Evolutionary conservation across 2,329 filamentous ascomycete species (phyloP), one percentile per base, ranked within the genome.

Genomic region (Phialophora verrucosa): DNA sequence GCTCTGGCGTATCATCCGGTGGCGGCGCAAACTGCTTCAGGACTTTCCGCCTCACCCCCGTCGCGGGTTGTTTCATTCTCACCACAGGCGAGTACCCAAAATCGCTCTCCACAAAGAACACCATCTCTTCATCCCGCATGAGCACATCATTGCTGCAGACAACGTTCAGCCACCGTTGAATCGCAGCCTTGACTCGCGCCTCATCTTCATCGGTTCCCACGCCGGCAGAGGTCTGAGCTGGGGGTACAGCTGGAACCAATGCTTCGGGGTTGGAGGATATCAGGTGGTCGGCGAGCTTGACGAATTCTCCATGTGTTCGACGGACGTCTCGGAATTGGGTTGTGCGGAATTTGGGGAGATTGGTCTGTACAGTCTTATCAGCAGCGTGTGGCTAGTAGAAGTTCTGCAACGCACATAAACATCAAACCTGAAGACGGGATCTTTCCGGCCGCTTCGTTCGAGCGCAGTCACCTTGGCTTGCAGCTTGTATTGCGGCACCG

Each of bases 281-380:
- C 64, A 99, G 84, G 78, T 99, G 95, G 66, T 97, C 91, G 63
- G 91, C 92, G n/a, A 99, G 89, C 80, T 98, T 99, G 70, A 92
- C 85, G 75, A 99, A 99, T 77, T 99, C 95, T 56, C 92, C 93
- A 79, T 99, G 95, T 68, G 96, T 90, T 67, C 95, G 91, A 73
- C 95, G 91, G 71, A 99, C 93, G 79, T 99, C 95, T 75, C 95
- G 93, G 81, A 97, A 99, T 78, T 99, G 95, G 4, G 95, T 99
- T 0, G 95, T 99, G 74, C 95, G 88, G 79, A 97, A 99, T 73
- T 94, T 94, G 61, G 94, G 93, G n/a, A 99, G 90, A 80, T 99
- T 99, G 71, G 95, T 99, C 95, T 99, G 53, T 67, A 27, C 55
- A 50, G 20, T 23, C 38, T 7, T 14, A 47, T 73, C 59, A 74